Evolutionary conservation across 2,329 filamentous ascomycete genomes (phyloP).

Genomic region (Hypocrella siamensis): DNA sequence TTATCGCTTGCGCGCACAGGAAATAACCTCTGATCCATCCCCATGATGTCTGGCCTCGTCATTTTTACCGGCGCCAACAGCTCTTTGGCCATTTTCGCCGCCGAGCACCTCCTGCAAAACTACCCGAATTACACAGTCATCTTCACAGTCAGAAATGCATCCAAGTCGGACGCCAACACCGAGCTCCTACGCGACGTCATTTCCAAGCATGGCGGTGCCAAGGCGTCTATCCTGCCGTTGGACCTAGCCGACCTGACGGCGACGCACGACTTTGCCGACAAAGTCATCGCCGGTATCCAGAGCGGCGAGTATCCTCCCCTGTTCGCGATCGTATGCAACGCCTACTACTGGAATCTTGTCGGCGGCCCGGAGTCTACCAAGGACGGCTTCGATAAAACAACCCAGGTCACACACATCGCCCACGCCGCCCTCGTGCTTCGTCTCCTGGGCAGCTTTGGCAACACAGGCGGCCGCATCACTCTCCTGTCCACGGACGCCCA

Average conservation of each 20-base stretch:
- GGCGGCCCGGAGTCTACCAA: slow-evolving; percentile 3
- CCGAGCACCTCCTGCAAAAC: slow-evolving; percentile 1
- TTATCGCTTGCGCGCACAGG: too few species aligned
- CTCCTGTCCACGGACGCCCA: slow-evolving; percentile 3
- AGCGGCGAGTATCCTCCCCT: slow-evolving; percentile 2
- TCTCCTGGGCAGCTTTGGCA: slow-evolving; percentile 1
- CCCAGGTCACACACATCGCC: slow-evolving; percentile 4
- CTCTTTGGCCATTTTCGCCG: slow-evolving; percentile 3
- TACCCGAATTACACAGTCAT: slow-evolving; percentile 1
- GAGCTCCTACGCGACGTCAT: not conserved
- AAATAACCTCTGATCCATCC: not conserved
- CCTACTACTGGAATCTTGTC: slow-evolving; percentile 5
- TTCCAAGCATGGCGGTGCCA: not conserved
- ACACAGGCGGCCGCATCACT: slow-evolving; percentile 1
- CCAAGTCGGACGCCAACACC: not conserved
- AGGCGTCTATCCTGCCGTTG: slow-evolving; percentile 2
- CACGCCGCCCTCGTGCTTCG: slow-evolving; percentile 2
- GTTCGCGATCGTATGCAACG: slow-evolving; percentile 4
- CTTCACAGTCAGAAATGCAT: slow-evolving; percentile 3
- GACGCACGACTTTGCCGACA: slow-evolving; percentile 1
- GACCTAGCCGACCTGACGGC: slow-evolving; percentile 1
- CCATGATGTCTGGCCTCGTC: slow-evolving; percentile 1
- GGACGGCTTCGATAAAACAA: slow-evolving; percentile 3
- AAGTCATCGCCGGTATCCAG: slow-evolving; percentile 1
- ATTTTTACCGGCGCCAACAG: slow-evolving; percentile 4